Evolutionary conservation across 208 protist genomes (phyloP), one percentile per base, ranked within the genome.

Genomic region (Wallacemonas sp.): DNA sequence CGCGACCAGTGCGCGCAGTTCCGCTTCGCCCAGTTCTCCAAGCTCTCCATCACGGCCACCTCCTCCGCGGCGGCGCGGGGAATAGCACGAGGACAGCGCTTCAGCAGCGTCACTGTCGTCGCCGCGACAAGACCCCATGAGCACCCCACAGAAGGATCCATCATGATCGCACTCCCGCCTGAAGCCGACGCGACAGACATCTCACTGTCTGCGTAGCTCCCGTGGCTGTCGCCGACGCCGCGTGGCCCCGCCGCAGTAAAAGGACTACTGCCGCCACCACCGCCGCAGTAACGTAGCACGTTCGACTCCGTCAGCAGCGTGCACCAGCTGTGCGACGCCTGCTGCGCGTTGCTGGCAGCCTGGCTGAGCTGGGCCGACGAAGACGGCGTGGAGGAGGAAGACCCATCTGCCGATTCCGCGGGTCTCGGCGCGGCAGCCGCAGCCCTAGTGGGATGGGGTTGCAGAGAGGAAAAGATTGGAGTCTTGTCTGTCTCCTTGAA

Each of bases 241-340:
- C n/a, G n/a, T n/a, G n/a, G n/a, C n/a, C n/a, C n/a, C n/a, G n/a
- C n/a, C n/a, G n/a, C n/a, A n/a, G n/a, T n/a, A n/a, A n/a, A n/a
- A n/a, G 36, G 36, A 41, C 24, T 17, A n/a, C 3, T 27, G 24
- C 19, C 9, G 24, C 22, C 34, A 8, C 49, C 26, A 12, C 49
- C 17, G 24, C 21, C 27, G n/a, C 28, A 19, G 59, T 64, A 64
- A 42, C 42, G 59, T 12, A 64, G 38, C 31, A 53, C 36, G 41
- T 64, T 64, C 11, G 21, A 24, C 42, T 64, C 59, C 26, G 59
- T 26, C 4, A 51, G 22, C 0, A 64, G 33, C 42, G 36, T 36
- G 46, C 46, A 54, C 46, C 46, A 54, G 21, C 3, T 12, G 21
- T 54, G 26, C 6, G 46, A 26, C 5, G 5, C 46, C 6, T 19